These are phyloP conservation scores for Penicillium chermesinum DNA, from an alignment of 495 filamentous ascomycete species.

Conservation along the genomic window DNA sequence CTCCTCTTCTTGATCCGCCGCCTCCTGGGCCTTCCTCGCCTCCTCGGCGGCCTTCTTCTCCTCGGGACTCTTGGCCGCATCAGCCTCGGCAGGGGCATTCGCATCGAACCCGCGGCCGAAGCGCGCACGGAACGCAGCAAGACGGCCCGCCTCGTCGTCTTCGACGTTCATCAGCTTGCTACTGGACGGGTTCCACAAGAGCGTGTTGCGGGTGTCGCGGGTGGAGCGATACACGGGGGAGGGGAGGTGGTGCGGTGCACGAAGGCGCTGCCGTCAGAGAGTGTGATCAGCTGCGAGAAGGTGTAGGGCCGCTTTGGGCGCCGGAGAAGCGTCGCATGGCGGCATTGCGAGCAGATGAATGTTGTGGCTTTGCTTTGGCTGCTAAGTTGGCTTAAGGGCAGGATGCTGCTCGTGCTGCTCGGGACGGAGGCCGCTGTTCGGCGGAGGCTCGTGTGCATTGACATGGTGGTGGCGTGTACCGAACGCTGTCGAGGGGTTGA, in stretches of 20 bases:
- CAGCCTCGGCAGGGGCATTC: constrained; percentile 30
- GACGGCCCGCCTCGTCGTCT: constrained; percentile 87
- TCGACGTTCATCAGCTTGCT: constrained; percentile 79
- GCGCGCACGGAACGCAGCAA: constrained; percentile 75
- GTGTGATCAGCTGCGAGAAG: constrained; percentile 92
- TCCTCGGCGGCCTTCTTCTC: constrained; percentile 28
- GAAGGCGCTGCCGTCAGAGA: constrained; percentile 87
- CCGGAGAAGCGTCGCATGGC: constrained; percentile 83
- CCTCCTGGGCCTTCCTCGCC: constrained; percentile 27
- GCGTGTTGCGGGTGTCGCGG: constrained; percentile 83
- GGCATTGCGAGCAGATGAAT: constrained; percentile 49
- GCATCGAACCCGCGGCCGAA: constrained; percentile 84
- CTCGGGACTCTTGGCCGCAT: constrained; percentile 19
- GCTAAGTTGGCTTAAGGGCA: constrained; percentile 21
- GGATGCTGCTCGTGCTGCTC: constrained; percentile 24
- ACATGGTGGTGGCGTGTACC: constrained; percentile 23
- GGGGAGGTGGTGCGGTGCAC: constrained; percentile 86
- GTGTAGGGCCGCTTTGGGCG: constrained; percentile 89
- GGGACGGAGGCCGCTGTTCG: constrained; percentile 34
- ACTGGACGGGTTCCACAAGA: constrained; percentile 82
- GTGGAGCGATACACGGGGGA: constrained; percentile 65
- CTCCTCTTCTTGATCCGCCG: constrained; percentile 38
- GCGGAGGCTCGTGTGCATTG: constrained; percentile 40
- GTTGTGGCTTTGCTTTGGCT: constrained; percentile 28
- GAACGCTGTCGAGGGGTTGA: neutral